A percentile compares a stretch with the other conserved stretches of the same genome.
These are phyloP conservation scores for Monoraphidium neglectum DNA, from an alignment of 139 green algal species.

Conservation along the genomic window DNA sequence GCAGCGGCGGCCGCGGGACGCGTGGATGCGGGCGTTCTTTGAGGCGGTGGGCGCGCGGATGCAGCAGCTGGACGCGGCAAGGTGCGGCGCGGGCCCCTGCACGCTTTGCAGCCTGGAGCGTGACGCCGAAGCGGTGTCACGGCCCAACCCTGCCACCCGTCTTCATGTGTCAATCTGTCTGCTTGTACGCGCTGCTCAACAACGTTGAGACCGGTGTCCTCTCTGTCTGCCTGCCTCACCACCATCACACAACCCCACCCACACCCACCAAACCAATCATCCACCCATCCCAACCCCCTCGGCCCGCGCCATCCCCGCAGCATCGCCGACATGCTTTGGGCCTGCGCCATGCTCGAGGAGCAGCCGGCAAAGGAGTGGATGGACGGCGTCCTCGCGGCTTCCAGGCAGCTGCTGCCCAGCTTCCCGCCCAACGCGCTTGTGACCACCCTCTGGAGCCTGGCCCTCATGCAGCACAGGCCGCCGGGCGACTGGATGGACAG, in stretches of 20 bases:
- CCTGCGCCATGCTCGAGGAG: conserved; percentile 30
- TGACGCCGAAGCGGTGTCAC: background rate
- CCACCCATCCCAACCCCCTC: background rate
- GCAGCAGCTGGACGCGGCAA: background rate
- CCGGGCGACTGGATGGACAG: conserved; percentile 11
- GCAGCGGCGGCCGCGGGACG: background rate
- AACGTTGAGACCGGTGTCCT: background rate
- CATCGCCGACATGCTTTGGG: conserved; percentile 17
- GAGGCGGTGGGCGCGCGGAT: background rate
- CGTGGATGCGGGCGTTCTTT: background rate
- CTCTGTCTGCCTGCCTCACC: background rate
- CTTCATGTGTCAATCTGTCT: background rate
- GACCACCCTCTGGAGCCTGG: conserved; percentile 13
- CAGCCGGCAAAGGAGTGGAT: conserved; percentile 22
- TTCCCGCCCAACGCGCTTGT: background rate
- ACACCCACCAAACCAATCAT: background rate
- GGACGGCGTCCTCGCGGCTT: conserved; percentile 4
- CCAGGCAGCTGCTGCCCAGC: conserved; percentile 8
- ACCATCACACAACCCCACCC: background rate
- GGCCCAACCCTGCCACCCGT: background rate
- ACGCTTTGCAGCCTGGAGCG: no score
- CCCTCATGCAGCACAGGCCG: conserved; percentile 24
- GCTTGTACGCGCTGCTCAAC: background rate
- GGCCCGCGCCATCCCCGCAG: background rate
- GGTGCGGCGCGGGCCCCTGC: no score